A percentile compares a stretch with the other conserved stretches of the same genome.
Evolutionary conservation across 805 yeast species (phyloP).

Genomic region (Lipomyces japonicus): DNA sequence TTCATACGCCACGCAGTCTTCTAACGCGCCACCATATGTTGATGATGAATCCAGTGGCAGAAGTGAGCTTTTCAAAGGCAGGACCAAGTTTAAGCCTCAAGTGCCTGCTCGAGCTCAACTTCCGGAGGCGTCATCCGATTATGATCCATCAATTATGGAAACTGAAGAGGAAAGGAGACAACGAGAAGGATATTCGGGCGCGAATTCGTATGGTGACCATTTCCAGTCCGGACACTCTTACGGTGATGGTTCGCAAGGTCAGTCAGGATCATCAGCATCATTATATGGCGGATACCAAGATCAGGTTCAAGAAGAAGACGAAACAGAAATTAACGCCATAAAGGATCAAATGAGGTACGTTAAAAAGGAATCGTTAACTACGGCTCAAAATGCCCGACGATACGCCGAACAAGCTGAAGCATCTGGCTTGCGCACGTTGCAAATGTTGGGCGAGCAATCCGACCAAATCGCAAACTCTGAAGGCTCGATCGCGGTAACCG

Average conservation of each 20-base stretch:
- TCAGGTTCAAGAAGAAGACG: slow-evolving; percentile 46
- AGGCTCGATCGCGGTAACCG: slow-evolving; percentile 67
- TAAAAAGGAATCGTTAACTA: slow-evolving; percentile 80
- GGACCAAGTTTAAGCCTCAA: slow-evolving; percentile 3
- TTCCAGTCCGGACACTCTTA: background rate
- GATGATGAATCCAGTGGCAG: too few species aligned
- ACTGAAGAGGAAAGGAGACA: slow-evolving; percentile 24
- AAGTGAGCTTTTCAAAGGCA: slow-evolving; percentile 18
- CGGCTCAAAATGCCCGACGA: slow-evolving; percentile 76
- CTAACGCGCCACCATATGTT: too few species aligned
- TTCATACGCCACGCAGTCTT: too few species aligned
- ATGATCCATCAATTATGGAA: slow-evolving; percentile 29
- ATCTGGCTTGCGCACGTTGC: slow-evolving; percentile 76
- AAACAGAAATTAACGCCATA: slow-evolving; percentile 83
- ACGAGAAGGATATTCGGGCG: slow-evolving; percentile 4
- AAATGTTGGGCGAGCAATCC: slow-evolving; percentile 90
- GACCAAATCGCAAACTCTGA: slow-evolving; percentile 80
- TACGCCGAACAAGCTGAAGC: slow-evolving; percentile 70
- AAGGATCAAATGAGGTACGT: slow-evolving; percentile 77
- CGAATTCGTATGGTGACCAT: background rate
- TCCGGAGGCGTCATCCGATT: slow-evolving; percentile 3
- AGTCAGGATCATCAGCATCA: background rate
- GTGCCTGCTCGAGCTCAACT: background rate
- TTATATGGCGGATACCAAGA: background rate
- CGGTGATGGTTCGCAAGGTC: too few species aligned